Percentiles rank a stretch among this genome's conserved stretches.
Evolutionary conservation across 306 rosid species (phyloP).

Genomic region (Fragaria ananassa): DNA sequence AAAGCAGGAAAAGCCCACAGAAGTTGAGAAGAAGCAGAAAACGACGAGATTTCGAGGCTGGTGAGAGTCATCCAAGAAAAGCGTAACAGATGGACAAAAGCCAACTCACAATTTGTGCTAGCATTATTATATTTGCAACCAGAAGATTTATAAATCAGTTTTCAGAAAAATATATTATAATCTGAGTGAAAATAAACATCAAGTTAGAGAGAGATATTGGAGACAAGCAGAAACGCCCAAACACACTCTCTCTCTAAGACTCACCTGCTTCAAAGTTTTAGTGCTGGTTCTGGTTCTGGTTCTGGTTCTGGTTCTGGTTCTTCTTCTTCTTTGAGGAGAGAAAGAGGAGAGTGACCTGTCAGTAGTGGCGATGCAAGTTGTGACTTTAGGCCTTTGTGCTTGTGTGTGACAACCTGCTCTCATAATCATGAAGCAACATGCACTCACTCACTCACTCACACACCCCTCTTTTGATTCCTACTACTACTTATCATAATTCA

Average conservation of each 20-base stretch:
- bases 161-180: neutral
- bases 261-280: neutral
- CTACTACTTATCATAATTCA: conserved; percentile 6
- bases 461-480: conserved; percentile 3
- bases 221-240: conserved; percentile 21
- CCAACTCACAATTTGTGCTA: conserved; percentile 5
- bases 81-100: conserved; percentile 36
- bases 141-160: neutral
- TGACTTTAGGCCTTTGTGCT: conserved; percentile 34
- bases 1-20: conserved; percentile 36
- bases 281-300: neutral
- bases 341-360: conserved; percentile 9
- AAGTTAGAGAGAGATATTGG: conserved; percentile 18
- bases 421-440: conserved; percentile 50
- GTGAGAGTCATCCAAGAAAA: conserved; percentile 42
- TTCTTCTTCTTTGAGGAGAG: conserved; percentile 24
- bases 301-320: neutral
- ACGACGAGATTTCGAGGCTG: conserved; percentile 62
- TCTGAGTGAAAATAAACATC: neutral
- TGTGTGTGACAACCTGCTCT: conserved; percentile 35
- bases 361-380: conserved; percentile 6
- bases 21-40: conserved; percentile 43
- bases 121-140: conserved; percentile 23
- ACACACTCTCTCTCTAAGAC: neutral
- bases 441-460: conserved; percentile 23